Evolutionary conservation across 306 rosid species (phyloP).

Genomic region (Gynostemma pentaphyllum): DNA sequence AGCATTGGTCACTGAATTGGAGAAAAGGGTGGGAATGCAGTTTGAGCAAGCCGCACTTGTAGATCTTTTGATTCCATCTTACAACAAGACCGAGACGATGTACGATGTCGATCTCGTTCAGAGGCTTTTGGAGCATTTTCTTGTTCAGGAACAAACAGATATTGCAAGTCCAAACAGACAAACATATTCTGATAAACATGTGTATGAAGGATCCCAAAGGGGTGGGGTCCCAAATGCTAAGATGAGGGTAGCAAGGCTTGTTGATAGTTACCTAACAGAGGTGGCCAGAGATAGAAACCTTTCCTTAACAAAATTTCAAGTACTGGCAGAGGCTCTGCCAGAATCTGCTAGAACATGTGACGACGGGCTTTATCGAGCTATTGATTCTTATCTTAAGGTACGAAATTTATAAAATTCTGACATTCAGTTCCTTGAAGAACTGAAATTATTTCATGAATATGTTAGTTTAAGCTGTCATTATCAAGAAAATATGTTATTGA

Average conservation of each 20-base stretch:
- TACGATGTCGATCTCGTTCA: conserved; percentile 91
- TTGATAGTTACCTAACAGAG: conserved; percentile 94
- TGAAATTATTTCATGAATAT: not conserved
- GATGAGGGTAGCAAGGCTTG: conserved; percentile 92
- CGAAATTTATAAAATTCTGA: not conserved
- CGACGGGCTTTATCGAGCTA: conserved; percentile 95
- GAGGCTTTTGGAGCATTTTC: conserved; percentile 91
- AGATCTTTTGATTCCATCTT: conserved; percentile 78
- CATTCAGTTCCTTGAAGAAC: not conserved
- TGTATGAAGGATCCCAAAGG: conserved; percentile 30
- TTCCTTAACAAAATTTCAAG: conserved; percentile 93
- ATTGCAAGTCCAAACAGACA: conserved; percentile 59
- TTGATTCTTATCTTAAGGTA: conserved; percentile 96
- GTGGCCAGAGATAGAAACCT: conserved; percentile 89
- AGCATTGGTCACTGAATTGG: conserved; percentile 83
- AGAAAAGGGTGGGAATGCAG: conserved; percentile 97
- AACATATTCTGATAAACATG: conserved; percentile 45
- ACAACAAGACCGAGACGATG: conserved; percentile 53
- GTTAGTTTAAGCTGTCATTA: not conserved
- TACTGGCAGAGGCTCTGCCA: conserved; percentile 97
- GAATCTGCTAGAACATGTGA: conserved; percentile 93
- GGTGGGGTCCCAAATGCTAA: conserved; percentile 55
- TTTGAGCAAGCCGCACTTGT: conserved; percentile 77
- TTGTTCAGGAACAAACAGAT: conserved; percentile 82
- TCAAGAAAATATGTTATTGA: no score